A percentile compares a stretch with the other conserved stretches of the same genome.
These are phyloP conservation scores for Bryoglossum gracile DNA, from an alignment of 495 filamentous ascomycete genomes.

Conservation along the genomic window DNA sequence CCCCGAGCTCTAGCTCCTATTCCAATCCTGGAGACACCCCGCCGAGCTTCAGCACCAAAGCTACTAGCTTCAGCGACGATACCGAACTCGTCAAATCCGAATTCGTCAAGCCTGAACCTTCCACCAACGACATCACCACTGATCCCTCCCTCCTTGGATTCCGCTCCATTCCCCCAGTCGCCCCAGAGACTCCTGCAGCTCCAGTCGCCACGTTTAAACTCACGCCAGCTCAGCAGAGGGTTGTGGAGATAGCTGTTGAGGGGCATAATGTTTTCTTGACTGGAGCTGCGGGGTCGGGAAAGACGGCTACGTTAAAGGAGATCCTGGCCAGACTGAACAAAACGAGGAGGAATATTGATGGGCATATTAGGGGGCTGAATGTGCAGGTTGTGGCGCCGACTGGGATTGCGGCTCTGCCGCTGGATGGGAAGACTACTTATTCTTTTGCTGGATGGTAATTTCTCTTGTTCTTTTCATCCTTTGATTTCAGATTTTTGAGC, in stretches of 20 bases:
- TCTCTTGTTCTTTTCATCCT: too few species aligned
- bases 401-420: constrained; percentile 44
- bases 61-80: too few species aligned
- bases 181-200: too few species aligned
- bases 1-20: too few species aligned
- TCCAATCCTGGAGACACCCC: too few species aligned
- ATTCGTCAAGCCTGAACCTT: background rate
- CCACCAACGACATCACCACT: background rate
- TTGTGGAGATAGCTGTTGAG: constrained; percentile 41
- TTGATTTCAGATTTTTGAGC: background rate
- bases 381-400: constrained; percentile 53
- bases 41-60: too few species aligned
- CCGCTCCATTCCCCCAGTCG: background rate
- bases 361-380: constrained; percentile 16
- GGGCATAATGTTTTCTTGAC: constrained; percentile 55
- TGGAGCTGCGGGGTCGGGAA: constrained; percentile 54
- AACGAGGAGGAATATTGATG: background rate
- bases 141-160: background rate
- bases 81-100: background rate
- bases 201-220: too few species aligned
- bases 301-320: constrained; percentile 43
- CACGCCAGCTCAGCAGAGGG: constrained; percentile 35
- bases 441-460: constrained; percentile 46
- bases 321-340: constrained; percentile 9
- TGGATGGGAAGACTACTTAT: constrained; percentile 47